These are phyloP conservation scores for Sordaria brevicollis DNA, from an alignment of 495 filamentous ascomycete species.

Conservation along the genomic window DNA sequence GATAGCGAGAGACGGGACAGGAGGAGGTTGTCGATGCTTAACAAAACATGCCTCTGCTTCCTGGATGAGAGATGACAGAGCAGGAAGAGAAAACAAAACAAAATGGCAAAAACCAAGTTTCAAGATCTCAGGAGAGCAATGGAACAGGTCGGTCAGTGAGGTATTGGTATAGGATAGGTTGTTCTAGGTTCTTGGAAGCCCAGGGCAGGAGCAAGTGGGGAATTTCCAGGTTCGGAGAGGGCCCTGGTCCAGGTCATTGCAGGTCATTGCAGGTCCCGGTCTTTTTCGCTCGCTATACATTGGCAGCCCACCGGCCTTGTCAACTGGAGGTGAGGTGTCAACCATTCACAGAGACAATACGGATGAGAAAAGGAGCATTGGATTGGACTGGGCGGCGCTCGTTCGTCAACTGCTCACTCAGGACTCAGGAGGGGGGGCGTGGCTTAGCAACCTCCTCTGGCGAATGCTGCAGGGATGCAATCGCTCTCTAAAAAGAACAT, in stretches of 20 bases:
- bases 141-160: not conserved
- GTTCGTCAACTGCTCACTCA: too few relatives aligned
- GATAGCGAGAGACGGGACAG: not conserved
- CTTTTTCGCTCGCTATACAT: not conserved
- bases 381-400: not conserved
- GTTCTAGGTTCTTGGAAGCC: not conserved
- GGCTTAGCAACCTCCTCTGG: not conserved
- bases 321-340: not conserved
- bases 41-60: not conserved
- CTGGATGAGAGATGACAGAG: conserved; percentile 1
- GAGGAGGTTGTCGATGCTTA: not conserved
- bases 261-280: not conserved
- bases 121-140: conserved; percentile 16
- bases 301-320: not conserved
- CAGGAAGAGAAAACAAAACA: conserved; percentile 6
- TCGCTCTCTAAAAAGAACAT: not conserved
- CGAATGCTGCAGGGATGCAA: not conserved
- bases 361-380: not conserved
- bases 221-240: not conserved
- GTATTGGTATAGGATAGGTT: not conserved
- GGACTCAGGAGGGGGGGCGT: not conserved
- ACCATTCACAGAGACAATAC: not conserved
- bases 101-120: conserved; percentile 15
- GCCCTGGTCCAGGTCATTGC: not conserved
- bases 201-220: not conserved